These are phyloP conservation scores for Helicostylum pulchrum DNA, from an alignment of 192 early-diverging fungal genomes.

Conservation along the genomic window DNA sequence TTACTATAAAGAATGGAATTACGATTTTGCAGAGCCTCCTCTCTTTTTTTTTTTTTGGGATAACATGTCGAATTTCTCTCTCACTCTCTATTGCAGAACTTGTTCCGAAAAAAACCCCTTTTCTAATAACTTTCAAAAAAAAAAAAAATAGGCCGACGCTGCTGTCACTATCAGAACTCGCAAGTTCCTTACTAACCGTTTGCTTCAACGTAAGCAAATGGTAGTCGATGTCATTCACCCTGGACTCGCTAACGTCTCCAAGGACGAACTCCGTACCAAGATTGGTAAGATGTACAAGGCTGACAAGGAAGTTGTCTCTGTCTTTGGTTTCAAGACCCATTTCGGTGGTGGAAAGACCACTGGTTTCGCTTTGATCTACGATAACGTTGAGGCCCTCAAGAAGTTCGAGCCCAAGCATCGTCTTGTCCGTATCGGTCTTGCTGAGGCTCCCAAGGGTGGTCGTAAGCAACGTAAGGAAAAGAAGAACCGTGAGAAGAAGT, in stretches of 20 bases:
- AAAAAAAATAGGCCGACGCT: slow-evolving; percentile 37
- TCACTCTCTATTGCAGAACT: too few relatives aligned
- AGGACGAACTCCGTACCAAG: slow-evolving; percentile 90
- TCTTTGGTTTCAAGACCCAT: slow-evolving; percentile 91
- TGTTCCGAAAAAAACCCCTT: too few relatives aligned
- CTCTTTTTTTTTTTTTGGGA: too few relatives aligned
- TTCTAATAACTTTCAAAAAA: too few relatives aligned
- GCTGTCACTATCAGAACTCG: slow-evolving; percentile 95
- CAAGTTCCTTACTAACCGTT: slow-evolving; percentile 99
- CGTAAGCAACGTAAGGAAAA: slow-evolving; percentile 99
- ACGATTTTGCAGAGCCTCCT: too few relatives aligned
- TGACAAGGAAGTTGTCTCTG: slow-evolving; percentile 83
- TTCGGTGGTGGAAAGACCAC: slow-evolving; percentile 97
- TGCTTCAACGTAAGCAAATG: slow-evolving; percentile 96
- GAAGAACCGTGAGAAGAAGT: slow-evolving; percentile 99
- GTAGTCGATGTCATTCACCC: slow-evolving; percentile 96
- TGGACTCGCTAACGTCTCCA: slow-evolving; percentile 87
- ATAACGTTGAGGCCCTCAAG: slow-evolving; percentile 89
- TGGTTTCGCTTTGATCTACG: slow-evolving; percentile 96
- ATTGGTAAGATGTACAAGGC: slow-evolving; percentile 94
- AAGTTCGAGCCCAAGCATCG: slow-evolving; percentile 99
- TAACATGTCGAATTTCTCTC: too few relatives aligned
- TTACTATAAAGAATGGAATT: too few relatives aligned
- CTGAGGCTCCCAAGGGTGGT: slow-evolving; percentile 66
- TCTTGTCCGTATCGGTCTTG: slow-evolving; percentile 62